phyloP scores from a whole-genome alignment of 164 flowering plant genomes.

The Aristolochia californica region DNA sequence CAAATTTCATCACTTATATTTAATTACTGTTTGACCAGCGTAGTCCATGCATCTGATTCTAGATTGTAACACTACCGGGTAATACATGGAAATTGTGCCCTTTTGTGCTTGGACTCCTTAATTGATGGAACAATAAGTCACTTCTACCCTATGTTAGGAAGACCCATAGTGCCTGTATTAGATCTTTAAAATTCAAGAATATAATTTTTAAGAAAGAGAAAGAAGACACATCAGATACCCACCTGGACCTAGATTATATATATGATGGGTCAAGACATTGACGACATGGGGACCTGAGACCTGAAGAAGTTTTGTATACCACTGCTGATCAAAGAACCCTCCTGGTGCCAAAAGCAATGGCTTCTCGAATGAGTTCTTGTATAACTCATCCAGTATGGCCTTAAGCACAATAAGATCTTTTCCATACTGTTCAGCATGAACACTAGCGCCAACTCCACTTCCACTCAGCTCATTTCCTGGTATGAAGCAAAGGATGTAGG shows the following conservation, averaged over 20 bases:
- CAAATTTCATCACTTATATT: no score
- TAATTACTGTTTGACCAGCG: no score
- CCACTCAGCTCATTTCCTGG: constrained; percentile 61
- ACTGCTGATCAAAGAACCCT: constrained; percentile 48
- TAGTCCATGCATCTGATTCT: no score
- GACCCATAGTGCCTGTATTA: no score
- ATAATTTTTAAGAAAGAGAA: no score
- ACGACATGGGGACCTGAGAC: constrained; percentile 36
- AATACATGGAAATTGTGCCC: no score
- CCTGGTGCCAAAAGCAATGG: constrained; percentile 50
- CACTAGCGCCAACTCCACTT: constrained; percentile 33
- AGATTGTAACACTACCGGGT: no score
- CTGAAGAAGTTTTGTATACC: constrained; percentile 41
- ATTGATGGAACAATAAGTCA: no score
- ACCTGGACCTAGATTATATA: constrained; percentile 72
- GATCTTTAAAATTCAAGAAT: no score
- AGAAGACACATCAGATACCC: background rate
- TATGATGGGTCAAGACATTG: constrained; percentile 50
- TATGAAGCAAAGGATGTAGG: background rate
- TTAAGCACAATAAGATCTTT: constrained; percentile 34
- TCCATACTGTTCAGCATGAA: constrained; percentile 36
- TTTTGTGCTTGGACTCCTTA: no score
- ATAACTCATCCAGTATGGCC: constrained; percentile 21
- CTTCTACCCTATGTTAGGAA: no score
- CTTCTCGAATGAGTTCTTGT: constrained; percentile 14